phyloP scores from a whole-genome alignment of 495 filamentous ascomycete species.

The Talaromyces liani region DNA sequence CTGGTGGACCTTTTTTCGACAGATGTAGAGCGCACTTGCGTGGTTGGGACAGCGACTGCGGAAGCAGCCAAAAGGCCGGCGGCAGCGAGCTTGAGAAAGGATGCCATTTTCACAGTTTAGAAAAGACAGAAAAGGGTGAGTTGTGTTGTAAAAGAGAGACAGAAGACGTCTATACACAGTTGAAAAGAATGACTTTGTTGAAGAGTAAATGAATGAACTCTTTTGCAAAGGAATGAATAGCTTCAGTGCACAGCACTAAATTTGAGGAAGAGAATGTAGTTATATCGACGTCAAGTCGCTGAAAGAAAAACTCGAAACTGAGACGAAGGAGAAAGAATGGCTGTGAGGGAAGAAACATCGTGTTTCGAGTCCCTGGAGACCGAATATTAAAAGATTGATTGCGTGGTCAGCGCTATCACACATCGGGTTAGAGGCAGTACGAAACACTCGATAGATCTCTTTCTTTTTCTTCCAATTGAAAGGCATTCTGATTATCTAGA shows the following conservation, averaged over 20 bases:
- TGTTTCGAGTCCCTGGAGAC: background rate
- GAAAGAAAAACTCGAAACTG: background rate
- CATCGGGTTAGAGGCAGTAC: background rate
- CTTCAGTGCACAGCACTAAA: constrained; percentile 1
- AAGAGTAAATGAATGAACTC: background rate
- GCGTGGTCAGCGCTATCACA: background rate
- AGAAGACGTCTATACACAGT: background rate
- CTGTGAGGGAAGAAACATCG: background rate
- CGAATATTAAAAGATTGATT: background rate
- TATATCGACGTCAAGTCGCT: background rate
- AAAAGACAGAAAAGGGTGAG: background rate
- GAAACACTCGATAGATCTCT: background rate
- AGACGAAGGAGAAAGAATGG: background rate
- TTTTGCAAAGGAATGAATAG: background rate
- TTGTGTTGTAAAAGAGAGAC: background rate
- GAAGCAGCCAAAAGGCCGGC: background rate
- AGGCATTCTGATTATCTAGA: background rate
- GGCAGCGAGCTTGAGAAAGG: background rate
- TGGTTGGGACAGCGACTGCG: background rate
- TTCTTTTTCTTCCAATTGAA: background rate
- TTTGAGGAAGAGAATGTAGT: background rate
- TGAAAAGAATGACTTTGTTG: background rate
- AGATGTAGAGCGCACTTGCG: background rate
- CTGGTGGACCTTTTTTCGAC: constrained; percentile 10
- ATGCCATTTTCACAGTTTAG: background rate